Evolutionary conservation across 345 rosid species (phyloP), one percentile per base, ranked within the genome.

Genomic region (Lepidium sativum): DNA sequence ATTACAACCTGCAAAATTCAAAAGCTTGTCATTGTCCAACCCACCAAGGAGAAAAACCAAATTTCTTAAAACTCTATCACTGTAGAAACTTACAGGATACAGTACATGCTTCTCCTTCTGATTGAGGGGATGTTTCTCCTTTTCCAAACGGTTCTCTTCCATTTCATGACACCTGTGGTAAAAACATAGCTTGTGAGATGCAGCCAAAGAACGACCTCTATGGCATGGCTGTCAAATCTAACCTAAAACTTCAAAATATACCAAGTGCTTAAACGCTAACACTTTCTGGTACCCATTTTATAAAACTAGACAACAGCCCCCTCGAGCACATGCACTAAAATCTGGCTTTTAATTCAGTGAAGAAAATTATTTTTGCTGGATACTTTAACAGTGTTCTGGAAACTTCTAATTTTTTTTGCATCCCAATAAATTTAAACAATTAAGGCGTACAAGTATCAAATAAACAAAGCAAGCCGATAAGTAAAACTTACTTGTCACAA

Each of bases 41-140:
- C 56, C 56, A 53, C 53, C 64, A 68, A 31, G 39, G 14, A 60
- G 62, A 45, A 58, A 49, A 37, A 8, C 4, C n/a, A 50, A 53
- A 16, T 27, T 11, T 42, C 32, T 58, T 37, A 49, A 40, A 63
- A 32, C 14, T 17, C 17, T 9, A 48, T 32, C 32, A 55, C 5
- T 8, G 2, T 21, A 51, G 33, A 37, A 78, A 75, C 95, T 84
- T 83, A 91, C 99, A 41, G 80, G 83, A 76, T 80, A 82, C 4
- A 94, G 83, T 12, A 32, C 52, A 75, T 94, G 99, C 67, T 80
- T 87, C 70, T 88, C 96, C 79, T 89, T 85, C 15, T 75, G 90
- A 77, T 86, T 75, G 38, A 84, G 27, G 8, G 97, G 97, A 81
- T 94, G 96, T 65, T 81, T 82, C 67, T 91, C 99, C 74, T 87